Base-by-base conservation (phyloP, 371 early-diverging fungal species). In the Amoeboaphelidium occidentale region DNA sequence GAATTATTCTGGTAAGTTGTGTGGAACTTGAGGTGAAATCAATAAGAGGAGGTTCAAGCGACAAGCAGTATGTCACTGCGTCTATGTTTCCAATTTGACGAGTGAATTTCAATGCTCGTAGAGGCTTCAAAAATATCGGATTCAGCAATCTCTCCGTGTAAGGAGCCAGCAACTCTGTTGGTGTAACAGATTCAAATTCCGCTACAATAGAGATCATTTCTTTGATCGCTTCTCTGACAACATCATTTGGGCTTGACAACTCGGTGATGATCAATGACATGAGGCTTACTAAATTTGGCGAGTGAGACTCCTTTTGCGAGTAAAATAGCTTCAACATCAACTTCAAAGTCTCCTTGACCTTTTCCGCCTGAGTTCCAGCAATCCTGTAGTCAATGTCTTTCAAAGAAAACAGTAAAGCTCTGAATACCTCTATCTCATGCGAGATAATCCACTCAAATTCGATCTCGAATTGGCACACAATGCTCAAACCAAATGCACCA, bases 11-110 rank as follows among this genome's bases (percentile, higher is more conserved):
- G n/a, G n/a, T n/a, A n/a, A n/a, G n/a, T n/a, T n/a, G n/a, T n/a
- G n/a, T n/a, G n/a, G n/a, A n/a, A n/a, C n/a, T n/a, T n/a, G n/a
- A n/a, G n/a, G n/a, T n/a, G n/a, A n/a, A n/a, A n/a, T n/a, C n/a
- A n/a, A n/a, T n/a, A 56, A 96, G 75, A 1, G 88, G 76, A 27
- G 94, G 93, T 2, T 78, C 70, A n/a, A 94, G 63, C 0, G 79
- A 70, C 49, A 97, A 65, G 50, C 91, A 89, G 61, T 88, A 96
- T 0, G 92, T 92, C 51, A 96, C 84, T 20, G 96, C 96, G 55
- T 96, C 97, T 53, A 91, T 91, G 56, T 90, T 76, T 6, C 96
- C 98, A 24, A 97, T 94, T 61, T 93, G 96, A 80, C 90, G 83
- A 28, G 84, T 75, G 63, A 87, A 81, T 0, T 96, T 90, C 21